Percentiles rank a stretch among this genome's conserved stretches.
phyloP scores from a whole-genome alignment of 352 stramenopile genomes.

The Phytophthora pistaciae region DNA sequence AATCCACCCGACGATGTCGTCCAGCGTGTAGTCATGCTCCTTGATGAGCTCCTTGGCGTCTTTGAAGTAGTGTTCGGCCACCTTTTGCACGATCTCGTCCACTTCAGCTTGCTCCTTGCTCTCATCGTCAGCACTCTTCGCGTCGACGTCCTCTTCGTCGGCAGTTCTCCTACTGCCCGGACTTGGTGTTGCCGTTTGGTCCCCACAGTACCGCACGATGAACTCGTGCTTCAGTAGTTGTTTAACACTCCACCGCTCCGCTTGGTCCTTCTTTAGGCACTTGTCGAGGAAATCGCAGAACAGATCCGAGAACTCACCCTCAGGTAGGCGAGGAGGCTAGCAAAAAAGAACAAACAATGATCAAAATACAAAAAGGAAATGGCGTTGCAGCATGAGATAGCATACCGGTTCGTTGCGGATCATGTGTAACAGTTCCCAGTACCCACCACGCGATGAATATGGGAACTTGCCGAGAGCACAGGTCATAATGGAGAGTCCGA shows the following conservation, averaged over 20 bases:
- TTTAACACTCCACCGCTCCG: conserved; percentile 84
- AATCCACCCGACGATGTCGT: conserved; percentile 82
- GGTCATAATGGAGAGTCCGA: conserved; percentile 90
- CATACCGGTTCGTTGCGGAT: conserved; percentile 83
- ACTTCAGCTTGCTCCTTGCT: conserved; percentile 78
- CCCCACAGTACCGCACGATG: conserved; percentile 52
- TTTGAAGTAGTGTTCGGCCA: conserved; percentile 83
- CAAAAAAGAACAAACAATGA: conserved; percentile 1
- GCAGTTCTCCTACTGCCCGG: conserved; percentile 14
- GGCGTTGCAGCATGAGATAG: too few species aligned
- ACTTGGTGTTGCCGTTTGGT: conserved; percentile 20
- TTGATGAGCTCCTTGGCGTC: conserved; percentile 77
- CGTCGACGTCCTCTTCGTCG: conserved; percentile 35
- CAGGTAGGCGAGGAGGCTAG: conserved; percentile 68
- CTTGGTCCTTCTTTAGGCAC: conserved; percentile 84
- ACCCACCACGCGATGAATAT: conserved; percentile 87
- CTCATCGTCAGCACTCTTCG: conserved; percentile 47
- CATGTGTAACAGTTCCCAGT: conserved; percentile 92
- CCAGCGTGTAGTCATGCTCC: conserved; percentile 73
- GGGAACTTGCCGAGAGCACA: conserved; percentile 91
- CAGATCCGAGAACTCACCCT: conserved; percentile 73
- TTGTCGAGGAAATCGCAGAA: conserved; percentile 87
- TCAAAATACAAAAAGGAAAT: neutral
- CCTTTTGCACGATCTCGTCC: conserved; percentile 82
- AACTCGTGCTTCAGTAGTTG: conserved; percentile 82